A percentile compares a stretch with the other conserved stretches of the same genome.
Conservation (phyloP, 768 basidiomycete species). For the Termitomyces sp. region DNA sequence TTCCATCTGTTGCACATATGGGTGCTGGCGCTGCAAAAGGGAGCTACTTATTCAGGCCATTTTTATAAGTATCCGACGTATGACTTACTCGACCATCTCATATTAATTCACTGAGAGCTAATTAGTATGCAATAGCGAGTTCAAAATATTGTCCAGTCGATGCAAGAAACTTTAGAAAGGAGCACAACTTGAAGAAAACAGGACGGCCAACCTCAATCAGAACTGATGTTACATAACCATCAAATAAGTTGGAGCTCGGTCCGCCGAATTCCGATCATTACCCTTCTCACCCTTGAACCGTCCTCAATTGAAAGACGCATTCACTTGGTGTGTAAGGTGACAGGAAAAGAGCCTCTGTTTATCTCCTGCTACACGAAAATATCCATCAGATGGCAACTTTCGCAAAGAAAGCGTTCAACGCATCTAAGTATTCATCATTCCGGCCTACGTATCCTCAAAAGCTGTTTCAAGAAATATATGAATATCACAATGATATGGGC, state of each 20-base stretch:
- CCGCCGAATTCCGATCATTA: too few species aligned
- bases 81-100: constrained; percentile 7
- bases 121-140: background rate
- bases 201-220: too few species aligned
- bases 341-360: too few species aligned
- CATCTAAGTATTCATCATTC: constrained; percentile 59
- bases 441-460: constrained; percentile 71
- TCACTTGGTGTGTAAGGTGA: too few species aligned
- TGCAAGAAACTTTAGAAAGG: background rate
- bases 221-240: background rate
- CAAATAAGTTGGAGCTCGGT: too few species aligned
- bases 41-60: background rate
- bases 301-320: too few species aligned
- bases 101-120: background rate
- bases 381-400: constrained; percentile 64
- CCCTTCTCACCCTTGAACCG: too few species aligned
- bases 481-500: constrained; percentile 42
- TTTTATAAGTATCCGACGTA: background rate
- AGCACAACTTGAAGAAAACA: too few species aligned
- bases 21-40: background rate
- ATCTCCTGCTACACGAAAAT: background rate
- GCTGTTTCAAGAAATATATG: constrained; percentile 60
- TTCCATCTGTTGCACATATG: background rate
- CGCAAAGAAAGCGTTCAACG: constrained; percentile 65
- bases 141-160: background rate